phyloP scores from a whole-genome alignment of 306 rosid species.

The Oxytropis ochrocephala region DNA sequence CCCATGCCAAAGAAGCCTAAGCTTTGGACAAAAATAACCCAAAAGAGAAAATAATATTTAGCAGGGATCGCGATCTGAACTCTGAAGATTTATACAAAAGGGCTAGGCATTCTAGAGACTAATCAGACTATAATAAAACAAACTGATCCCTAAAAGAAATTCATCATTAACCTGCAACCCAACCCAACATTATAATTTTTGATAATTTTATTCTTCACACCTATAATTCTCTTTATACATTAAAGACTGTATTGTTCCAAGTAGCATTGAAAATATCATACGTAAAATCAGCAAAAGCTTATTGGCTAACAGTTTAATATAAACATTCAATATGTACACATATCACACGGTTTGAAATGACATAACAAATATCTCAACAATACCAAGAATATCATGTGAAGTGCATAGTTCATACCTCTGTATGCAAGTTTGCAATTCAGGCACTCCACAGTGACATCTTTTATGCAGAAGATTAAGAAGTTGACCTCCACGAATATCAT shows the following conservation, averaged over 20 bases:
- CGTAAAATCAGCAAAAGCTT: not conserved
- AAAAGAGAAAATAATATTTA: constrained; percentile 11
- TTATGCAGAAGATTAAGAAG: constrained; percentile 83
- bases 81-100: not conserved
- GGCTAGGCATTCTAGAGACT: not conserved
- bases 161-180: not conserved
- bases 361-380: not conserved
- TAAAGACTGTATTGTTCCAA: not conserved
- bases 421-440: constrained; percentile 90
- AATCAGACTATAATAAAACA: constrained; percentile 7
- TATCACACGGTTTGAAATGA: constrained; percentile 7
- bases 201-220: not conserved
- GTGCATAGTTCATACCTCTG: constrained; percentile 53
- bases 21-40: constrained; percentile 41
- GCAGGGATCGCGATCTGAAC: not conserved
- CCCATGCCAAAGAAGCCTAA: constrained; percentile 98
- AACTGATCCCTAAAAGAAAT: not conserved
- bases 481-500: constrained; percentile 83
- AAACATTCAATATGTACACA: not conserved
- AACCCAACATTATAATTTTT: not conserved
- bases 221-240: not conserved
- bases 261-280: not conserved
- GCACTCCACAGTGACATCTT: constrained; percentile 95
- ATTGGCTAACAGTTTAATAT: not conserved
- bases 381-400: not conserved